phyloP scores from a whole-genome alignment of 768 basidiomycete genomes.

The Boletus speciosus region DNA sequence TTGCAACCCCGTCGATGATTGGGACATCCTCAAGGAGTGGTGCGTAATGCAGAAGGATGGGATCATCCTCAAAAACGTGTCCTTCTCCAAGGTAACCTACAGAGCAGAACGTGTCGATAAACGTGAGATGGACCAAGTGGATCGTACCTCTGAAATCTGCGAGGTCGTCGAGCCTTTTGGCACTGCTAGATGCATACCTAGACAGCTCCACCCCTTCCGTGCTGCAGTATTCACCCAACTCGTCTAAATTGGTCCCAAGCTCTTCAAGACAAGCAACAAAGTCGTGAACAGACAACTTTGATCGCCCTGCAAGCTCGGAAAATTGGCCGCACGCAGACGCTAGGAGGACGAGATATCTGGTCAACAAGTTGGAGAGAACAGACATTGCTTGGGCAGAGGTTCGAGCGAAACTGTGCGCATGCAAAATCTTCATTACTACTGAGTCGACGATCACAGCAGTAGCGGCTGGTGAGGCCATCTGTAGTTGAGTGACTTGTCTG shows the following conservation, averaged over 20 bases:
- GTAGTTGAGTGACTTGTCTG: background rate
- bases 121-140: constrained; percentile 3
- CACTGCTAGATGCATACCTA: constrained; percentile 62
- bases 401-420: constrained; percentile 74
- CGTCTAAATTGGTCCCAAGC: constrained; percentile 66
- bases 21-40: constrained; percentile 28
- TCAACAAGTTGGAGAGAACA: constrained; percentile 70
- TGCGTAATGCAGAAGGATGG: constrained; percentile 50
- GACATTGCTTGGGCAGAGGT: constrained; percentile 69
- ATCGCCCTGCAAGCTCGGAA: constrained; percentile 72
- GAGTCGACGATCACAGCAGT: constrained; percentile 64
- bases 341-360: constrained; percentile 67
- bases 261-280: constrained; percentile 67
- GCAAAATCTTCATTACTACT: constrained; percentile 64
- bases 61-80: constrained; percentile 53
- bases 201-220: constrained; percentile 67
- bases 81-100: constrained; percentile 61
- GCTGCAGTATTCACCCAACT: constrained; percentile 62
- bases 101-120: constrained; percentile 24
- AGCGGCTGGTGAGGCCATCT: constrained; percentile 39
- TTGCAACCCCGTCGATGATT: constrained; percentile 20
- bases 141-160: constrained; percentile 67
- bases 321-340: constrained; percentile 67
- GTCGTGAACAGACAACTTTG: constrained; percentile 54
- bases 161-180: constrained; percentile 67